These are phyloP conservation scores for Saccharomycopsis capsularis DNA, from an alignment of 805 yeast species.

Conservation along the genomic window DNA sequence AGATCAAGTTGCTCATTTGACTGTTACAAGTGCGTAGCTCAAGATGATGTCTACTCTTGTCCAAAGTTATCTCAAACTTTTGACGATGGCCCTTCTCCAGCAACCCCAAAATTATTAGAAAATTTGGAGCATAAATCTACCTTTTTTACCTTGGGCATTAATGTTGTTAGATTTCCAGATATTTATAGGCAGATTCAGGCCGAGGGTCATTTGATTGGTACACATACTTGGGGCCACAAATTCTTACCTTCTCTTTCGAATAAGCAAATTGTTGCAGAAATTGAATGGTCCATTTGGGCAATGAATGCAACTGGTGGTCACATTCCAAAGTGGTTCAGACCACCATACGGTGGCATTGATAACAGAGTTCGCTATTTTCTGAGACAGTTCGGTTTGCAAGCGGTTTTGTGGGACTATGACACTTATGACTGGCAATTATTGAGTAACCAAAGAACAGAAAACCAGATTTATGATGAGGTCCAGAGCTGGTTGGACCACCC, in stretches of 20 bases:
- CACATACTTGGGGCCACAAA: slow-evolving; percentile 92
- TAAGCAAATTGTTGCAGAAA: slow-evolving; percentile 79
- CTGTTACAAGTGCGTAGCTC: slow-evolving; percentile 69
- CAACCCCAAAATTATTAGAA: slow-evolving; percentile 54
- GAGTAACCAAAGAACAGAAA: slow-evolving; percentile 42
- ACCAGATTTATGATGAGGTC: slow-evolving; percentile 51
- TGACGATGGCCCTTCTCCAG: slow-evolving; percentile 89
- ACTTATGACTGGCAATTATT: slow-evolving; percentile 84
- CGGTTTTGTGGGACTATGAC: slow-evolving; percentile 88
- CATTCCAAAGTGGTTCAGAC: slow-evolving; percentile 88
- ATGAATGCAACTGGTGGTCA: slow-evolving; percentile 90
- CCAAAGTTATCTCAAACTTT: slow-evolving; percentile 75
- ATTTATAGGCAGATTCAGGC: slow-evolving; percentile 49
- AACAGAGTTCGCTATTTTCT: slow-evolving; percentile 75
- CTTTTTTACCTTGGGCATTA: slow-evolving; percentile 79
- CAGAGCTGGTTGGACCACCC: slow-evolving; percentile 37
- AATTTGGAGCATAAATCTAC: slow-evolving; percentile 55
- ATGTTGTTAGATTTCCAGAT: slow-evolving; percentile 71
- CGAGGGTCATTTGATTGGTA: slow-evolving; percentile 72
- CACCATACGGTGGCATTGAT: slow-evolving; percentile 95
- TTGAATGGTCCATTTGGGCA: slow-evolving; percentile 96
- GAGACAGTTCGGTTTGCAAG: slow-evolving; percentile 78
- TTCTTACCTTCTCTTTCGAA: slow-evolving; percentile 72
- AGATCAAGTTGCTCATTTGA: slow-evolving; percentile 73
- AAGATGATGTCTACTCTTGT: slow-evolving; percentile 74